phyloP scores from a whole-genome alignment of 768 basidiomycete species.

The Suillus plorans region DNA sequence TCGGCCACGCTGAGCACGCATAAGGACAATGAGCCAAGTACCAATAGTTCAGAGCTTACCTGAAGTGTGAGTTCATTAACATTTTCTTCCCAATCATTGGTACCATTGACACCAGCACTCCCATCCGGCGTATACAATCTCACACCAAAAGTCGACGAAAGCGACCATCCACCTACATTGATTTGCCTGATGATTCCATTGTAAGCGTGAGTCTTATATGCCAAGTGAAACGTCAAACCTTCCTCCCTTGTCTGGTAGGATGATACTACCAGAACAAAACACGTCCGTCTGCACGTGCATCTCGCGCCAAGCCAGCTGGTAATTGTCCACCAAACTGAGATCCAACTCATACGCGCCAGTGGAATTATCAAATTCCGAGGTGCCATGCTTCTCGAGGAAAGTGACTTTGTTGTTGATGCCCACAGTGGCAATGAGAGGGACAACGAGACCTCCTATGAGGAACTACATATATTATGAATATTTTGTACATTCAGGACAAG shows the following conservation, averaged over 20 bases:
- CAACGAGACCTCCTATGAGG: slow-evolving; percentile 58
- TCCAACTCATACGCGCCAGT: slow-evolving; percentile 83
- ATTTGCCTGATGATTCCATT: slow-evolving; percentile 12
- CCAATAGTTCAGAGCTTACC: slow-evolving; percentile 33
- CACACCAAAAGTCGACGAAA: slow-evolving; percentile 69
- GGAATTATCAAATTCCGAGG: slow-evolving; percentile 58
- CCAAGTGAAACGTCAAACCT: slow-evolving; percentile 7
- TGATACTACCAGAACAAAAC: slow-evolving; percentile 73
- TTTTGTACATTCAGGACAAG: background rate
- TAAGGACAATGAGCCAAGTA: background rate
- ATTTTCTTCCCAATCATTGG: slow-evolving; percentile 82
- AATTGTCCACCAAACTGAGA: slow-evolving; percentile 48
- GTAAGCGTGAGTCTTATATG: background rate
- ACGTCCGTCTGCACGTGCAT: slow-evolving; percentile 80
- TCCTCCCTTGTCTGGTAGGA: slow-evolving; percentile 72
- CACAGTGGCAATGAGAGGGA: slow-evolving; percentile 72
- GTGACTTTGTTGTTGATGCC: slow-evolving; percentile 82
- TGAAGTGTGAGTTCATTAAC: slow-evolving; percentile 55
- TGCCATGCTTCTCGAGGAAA: slow-evolving; percentile 75
- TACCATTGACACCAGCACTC: slow-evolving; percentile 63
- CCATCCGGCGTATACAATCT: slow-evolving; percentile 75
- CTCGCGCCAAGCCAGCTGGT: slow-evolving; percentile 58
- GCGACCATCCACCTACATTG: slow-evolving; percentile 52
- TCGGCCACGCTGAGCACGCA: slow-evolving; percentile 46
- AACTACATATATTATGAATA: slow-evolving; percentile 29